Base-by-base conservation (phyloP, 257 asterid species). In the Plantago elongata region DNA sequence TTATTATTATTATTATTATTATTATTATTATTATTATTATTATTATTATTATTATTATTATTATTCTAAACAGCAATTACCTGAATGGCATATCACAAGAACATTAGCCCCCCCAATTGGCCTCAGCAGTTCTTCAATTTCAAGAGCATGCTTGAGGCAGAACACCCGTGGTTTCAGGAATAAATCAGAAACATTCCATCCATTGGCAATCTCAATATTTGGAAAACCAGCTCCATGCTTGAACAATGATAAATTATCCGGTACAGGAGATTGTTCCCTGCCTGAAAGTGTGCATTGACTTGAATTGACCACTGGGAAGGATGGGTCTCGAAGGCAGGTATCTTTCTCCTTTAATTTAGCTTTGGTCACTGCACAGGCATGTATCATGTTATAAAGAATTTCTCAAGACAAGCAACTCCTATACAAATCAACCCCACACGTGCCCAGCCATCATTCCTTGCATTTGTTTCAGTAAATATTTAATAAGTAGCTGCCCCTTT, bases 61-160 rank as follows among this genome's bases (percentile, higher is more conserved):
- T 14, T 12, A 52, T 47, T 22, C 2, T 64, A 72, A 42, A 17
- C 45, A 38, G 15, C 18, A 42, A 29, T 67, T 74, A 93, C 99
- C 99, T 77, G 99, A 93, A 89, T 89, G 99, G 74, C 99, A 93
- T 55, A 93, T 80, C 68, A 78, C 94, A 61, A 93, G 95, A 65
- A 87, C 83, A 70, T 89, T 83, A 47, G 91, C 94, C 65, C 97
- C 91, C n/a, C 97, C 95, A 76, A 75, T 85, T 15, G 83, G 49
- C 57, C 67, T 75, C 87, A 93, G 74, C 46, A 83, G 57, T 40
- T 77, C 73, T 78, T 87, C 97, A 45, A 90, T 78, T 79, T 93
- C 88, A 78, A 86, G 79, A 45, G 99, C 99, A 67, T 89, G 97
- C 75, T 89, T 94, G 57, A 93, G 79, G 82, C 99, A 93, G 85